Evolutionary conservation across 2,329 filamentous ascomycete genomes (phyloP), one percentile per base, ranked within the genome.

Genomic region (Aspergillus puulaauensis): DNA sequence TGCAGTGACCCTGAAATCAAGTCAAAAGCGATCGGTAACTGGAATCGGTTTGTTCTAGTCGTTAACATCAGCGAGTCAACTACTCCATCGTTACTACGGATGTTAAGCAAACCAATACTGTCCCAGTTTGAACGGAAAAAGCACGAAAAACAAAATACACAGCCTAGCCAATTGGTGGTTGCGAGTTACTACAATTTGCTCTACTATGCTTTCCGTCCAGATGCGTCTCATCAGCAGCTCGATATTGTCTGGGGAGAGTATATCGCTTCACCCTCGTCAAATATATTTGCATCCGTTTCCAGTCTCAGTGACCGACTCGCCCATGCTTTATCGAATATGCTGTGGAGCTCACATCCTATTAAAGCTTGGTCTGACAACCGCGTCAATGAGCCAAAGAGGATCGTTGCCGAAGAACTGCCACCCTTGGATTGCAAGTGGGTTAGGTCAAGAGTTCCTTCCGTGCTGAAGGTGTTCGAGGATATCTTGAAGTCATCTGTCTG

Each of bases 401-500:
- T 86, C 53, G 83, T 80, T 52, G 81, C 87, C 0, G 85, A 87
- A n/a, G 91, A 97, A 59, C 79, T 99, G n/a, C 90, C 92, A 6
- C 79, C 87, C 6, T 78, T 98, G 6, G 92, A 98, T 67, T 82
- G 90, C 4, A 91, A 89, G 78, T 99, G 95, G 95, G 81, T 96
- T 12, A 85, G 93, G 53, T 88, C 85, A 58, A 91, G 90, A 60
- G 79, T 89, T 4, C 70, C 78, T 1, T 82, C 80, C 44, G 82
- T 97, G 4, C 83, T 96, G n/a, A 76, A 74, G 12, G 78, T 85
- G 5, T 76, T 88, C 17, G 82, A 86, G 64, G 75, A 75, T 2
- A 73, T 86, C 7, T 71, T 88, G 27, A 77, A 78, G 50, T 73
- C 74, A 9, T 79, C 79, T 2, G 73, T 82, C 15, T 85, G 81